phyloP scores from a whole-genome alignment of 371 early-diverging fungal genomes.

The Lichtheimia ramosa region DNA sequence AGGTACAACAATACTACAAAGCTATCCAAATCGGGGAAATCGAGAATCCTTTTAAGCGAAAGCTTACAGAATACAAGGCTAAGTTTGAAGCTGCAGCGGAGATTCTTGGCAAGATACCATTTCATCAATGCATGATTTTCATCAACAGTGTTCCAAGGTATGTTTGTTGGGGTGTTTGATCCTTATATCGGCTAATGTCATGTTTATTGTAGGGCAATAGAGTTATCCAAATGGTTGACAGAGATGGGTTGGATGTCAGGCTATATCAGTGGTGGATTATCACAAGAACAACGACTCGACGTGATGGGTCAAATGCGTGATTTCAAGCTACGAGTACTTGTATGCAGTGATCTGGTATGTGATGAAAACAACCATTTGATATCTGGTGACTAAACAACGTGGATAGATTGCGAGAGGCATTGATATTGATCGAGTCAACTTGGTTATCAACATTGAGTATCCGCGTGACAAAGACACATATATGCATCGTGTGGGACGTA shows the following conservation, averaged over 20 bases:
- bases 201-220: slow-evolving; percentile 33
- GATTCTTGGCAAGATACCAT: slow-evolving; percentile 53
- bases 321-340: slow-evolving; percentile 69
- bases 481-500: slow-evolving; percentile 99
- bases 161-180: neutral
- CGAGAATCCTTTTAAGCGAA: slow-evolving; percentile 12
- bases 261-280: slow-evolving; percentile 52
- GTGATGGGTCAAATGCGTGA: slow-evolving; percentile 67
- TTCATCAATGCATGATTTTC: slow-evolving; percentile 70
- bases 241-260: slow-evolving; percentile 60
- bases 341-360: slow-evolving; percentile 76
- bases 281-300: slow-evolving; percentile 58
- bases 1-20: slow-evolving; percentile 60
- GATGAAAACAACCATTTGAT: neutral
- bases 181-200: too few relatives aligned
- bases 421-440: slow-evolving; percentile 95
- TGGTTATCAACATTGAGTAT: slow-evolving; percentile 97
- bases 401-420: slow-evolving; percentile 91
- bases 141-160: slow-evolving; percentile 53
- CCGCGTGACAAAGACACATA: slow-evolving; percentile 93
- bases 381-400: neutral
- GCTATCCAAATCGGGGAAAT: slow-evolving; percentile 12
- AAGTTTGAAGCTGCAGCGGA: slow-evolving; percentile 54
- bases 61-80: slow-evolving; percentile 35
- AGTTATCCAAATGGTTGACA: slow-evolving; percentile 55